phyloP scores from a whole-genome alignment of 768 basidiomycete species.

The Sarcodon aspratus region DNA sequence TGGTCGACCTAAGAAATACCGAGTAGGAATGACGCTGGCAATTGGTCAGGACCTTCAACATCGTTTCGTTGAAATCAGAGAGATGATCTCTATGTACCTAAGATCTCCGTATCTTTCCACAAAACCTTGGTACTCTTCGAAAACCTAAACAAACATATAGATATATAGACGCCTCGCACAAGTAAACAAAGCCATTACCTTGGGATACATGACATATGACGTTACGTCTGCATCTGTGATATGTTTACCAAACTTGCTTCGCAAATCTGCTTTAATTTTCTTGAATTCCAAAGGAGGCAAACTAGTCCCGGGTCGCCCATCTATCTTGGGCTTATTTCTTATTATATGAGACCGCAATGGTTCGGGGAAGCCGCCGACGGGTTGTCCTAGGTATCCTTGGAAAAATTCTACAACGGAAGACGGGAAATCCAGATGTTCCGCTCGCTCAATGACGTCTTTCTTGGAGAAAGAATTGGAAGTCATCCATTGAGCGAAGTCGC shows the following conservation, averaged over 20 bases:
- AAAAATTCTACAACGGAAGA: constrained; percentile 97
- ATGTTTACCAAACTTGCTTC: constrained; percentile 90
- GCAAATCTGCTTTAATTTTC: constrained; percentile 88
- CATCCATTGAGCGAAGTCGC: constrained; percentile 99
- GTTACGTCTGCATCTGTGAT: constrained; percentile 90
- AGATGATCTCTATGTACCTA: constrained; percentile 41
- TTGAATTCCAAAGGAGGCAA: constrained; percentile 88
- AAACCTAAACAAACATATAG: constrained; percentile 46
- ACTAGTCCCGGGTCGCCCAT: constrained; percentile 84
- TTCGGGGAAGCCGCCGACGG: constrained; percentile 97
- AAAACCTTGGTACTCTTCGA: constrained; percentile 94
- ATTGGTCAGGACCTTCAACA: constrained; percentile 1
- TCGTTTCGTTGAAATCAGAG: constrained; percentile 1
- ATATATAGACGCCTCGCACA: background rate
- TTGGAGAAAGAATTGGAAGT: constrained; percentile 87
- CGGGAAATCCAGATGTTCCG: constrained; percentile 92
- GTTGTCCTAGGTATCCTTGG: constrained; percentile 98
- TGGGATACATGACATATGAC: constrained; percentile 97
- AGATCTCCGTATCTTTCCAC: constrained; percentile 92
- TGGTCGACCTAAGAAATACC: constrained; percentile 93
- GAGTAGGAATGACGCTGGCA: constrained; percentile 84
- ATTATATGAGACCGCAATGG: constrained; percentile 87
- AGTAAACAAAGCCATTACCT: constrained; percentile 34
- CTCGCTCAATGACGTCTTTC: constrained; percentile 75
- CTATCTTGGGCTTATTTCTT: constrained; percentile 87